phyloP scores from a whole-genome alignment of 768 basidiomycete species.

The Lactarius trivialis region DNA sequence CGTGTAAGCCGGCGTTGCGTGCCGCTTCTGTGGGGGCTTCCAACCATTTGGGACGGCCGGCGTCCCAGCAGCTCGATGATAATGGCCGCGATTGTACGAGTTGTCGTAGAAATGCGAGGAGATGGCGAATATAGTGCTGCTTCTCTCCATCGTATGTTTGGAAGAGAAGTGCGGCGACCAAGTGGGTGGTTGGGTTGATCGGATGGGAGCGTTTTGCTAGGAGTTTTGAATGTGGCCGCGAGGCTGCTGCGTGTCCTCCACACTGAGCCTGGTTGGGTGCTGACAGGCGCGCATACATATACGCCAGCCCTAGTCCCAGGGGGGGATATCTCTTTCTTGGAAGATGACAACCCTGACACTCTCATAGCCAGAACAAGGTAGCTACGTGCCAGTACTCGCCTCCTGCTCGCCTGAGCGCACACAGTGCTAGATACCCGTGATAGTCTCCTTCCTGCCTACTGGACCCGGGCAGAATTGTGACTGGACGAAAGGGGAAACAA shows the following conservation, averaged over 20 bases:
- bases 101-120: slow-evolving; percentile 17
- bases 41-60: not conserved
- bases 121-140: slow-evolving; percentile 19
- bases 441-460: not conserved
- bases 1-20: slow-evolving; percentile 29
- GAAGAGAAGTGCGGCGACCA: not conserved
- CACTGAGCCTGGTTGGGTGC: slow-evolving; percentile 3
- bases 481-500: not conserved
- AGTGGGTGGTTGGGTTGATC: not conserved
- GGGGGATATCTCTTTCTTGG: not conserved
- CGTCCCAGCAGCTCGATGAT: slow-evolving; percentile 6
- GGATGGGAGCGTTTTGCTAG: not conserved
- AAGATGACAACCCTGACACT: not conserved
- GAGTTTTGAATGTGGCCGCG: slow-evolving; percentile 12
- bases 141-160: slow-evolving; percentile 15
- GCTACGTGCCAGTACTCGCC: slow-evolving; percentile 6
- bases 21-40: slow-evolving; percentile 28
- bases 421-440: not conserved
- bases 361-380: not conserved
- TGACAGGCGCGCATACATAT: slow-evolving; percentile 1
- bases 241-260: slow-evolving; percentile 15
- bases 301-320: not conserved
- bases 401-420: slow-evolving; percentile 1
- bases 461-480: slow-evolving; percentile 1
- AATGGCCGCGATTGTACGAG: slow-evolving; percentile 8